These are phyloP conservation scores for Taphrina sp. DNA, from an alignment of 1,139 yeast genomes.

Conservation along the genomic window DNA sequence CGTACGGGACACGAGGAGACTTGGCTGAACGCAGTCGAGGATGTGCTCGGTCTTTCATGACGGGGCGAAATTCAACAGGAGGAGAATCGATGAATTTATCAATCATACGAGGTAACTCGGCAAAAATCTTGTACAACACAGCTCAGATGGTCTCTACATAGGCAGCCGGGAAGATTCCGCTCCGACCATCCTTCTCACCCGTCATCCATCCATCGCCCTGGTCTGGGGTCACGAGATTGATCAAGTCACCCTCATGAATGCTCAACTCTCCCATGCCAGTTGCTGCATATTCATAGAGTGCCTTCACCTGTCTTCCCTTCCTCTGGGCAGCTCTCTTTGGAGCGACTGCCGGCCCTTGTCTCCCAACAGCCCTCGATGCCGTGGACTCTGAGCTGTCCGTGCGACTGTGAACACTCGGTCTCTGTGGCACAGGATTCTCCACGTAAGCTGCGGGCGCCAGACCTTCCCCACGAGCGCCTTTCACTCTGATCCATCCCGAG, in stretches of 20 bases:
- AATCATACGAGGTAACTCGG: too few relatives aligned
- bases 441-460: constrained; percentile 84
- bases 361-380: constrained; percentile 44
- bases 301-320: constrained; percentile 59
- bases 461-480: constrained; percentile 54
- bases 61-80: too few relatives aligned
- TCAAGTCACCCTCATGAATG: constrained; percentile 69
- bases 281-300: constrained; percentile 74
- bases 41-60: constrained; percentile 3
- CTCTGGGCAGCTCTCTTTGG: constrained; percentile 74
- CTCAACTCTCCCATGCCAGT: constrained; percentile 80
- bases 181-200: constrained; percentile 49
- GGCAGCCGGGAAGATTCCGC: constrained; percentile 35
- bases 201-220: constrained; percentile 96
- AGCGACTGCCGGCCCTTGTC: constrained; percentile 74
- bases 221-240: constrained; percentile 67
- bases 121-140: too few relatives aligned
- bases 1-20: constrained; percentile 4
- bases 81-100: too few relatives aligned
- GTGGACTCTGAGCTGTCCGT: constrained; percentile 26
- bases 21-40: constrained; percentile 17
- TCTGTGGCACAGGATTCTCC: constrained; percentile 49
- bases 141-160: too few relatives aligned
- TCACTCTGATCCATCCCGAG: constrained; percentile 83
- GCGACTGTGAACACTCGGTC: constrained; percentile 32